These are phyloP conservation scores for Pythium graminicola DNA, from an alignment of 352 stramenopile species.

Conservation along the genomic window DNA sequence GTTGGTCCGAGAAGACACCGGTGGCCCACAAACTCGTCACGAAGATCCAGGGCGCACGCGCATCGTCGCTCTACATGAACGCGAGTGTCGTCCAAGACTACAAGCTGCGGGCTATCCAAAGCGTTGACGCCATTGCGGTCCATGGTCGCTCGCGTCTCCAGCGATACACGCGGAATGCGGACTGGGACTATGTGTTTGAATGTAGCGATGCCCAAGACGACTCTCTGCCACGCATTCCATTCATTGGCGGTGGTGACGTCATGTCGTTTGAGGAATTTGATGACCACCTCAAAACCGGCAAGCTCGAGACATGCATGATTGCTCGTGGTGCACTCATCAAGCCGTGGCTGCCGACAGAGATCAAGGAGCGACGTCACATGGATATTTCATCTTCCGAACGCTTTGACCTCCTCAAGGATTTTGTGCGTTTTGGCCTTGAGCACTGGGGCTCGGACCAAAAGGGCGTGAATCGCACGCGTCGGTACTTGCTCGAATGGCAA, in stretches of 20 bases:
- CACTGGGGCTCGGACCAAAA: constrained; percentile 99
- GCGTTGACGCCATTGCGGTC: constrained; percentile 77
- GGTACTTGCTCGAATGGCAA: constrained; percentile 99
- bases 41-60: constrained; percentile 79
- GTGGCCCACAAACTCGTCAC: constrained; percentile 91
- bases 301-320: constrained; percentile 88
- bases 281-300: constrained; percentile 70
- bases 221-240: constrained; percentile 49
- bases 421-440: constrained; percentile 96
- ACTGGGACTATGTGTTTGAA: constrained; percentile 98
- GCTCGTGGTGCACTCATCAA: constrained; percentile 96
- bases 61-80: constrained; percentile 68
- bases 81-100: constrained; percentile 71
- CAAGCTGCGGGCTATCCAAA: constrained; percentile 54
- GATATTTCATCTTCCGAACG: constrained; percentile 96
- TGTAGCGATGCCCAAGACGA: constrained; percentile 68
- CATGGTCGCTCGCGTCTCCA: constrained; percentile 96
- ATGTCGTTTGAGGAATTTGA: constrained; percentile 83
- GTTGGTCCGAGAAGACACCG: constrained; percentile 94
- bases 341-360: constrained; percentile 98
- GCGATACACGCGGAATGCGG: constrained; percentile 95
- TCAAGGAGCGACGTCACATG: constrained; percentile 96
- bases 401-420: constrained; percentile 96
- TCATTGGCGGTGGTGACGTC: constrained; percentile 92
- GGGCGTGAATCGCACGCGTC: constrained; percentile 95